Base-by-base conservation (phyloP, 371 early-diverging fungal species). In the Mucor indicus region DNA sequence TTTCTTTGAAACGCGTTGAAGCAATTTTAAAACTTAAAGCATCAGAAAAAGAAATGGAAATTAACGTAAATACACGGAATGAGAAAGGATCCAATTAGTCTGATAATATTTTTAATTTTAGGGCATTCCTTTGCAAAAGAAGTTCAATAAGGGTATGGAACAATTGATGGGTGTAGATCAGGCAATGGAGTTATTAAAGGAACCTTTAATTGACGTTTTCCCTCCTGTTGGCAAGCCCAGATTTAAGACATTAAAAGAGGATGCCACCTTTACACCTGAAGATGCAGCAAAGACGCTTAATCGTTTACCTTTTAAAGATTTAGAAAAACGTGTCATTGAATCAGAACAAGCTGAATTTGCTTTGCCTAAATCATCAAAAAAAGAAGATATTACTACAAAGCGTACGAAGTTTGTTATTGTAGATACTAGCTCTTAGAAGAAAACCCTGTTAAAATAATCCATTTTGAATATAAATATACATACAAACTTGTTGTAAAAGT, bases 11-110 rank as follows among this genome's bases (percentile, higher is more conserved):
- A 51, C 83, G 97, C 38, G 83, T 90, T 6, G 87, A 93, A 67
- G 97, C 94, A n/a, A 84, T 96, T 44, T 66, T 96, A 45, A 81
- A 86, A 44, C 70, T 95, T 44, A 95, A 95, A 68, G 80, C 85
- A 7, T 58, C 83, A 23, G 92, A 91, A 66, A 74, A 80, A 54
- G 75, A 87, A 32, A 72, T 84, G 85, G 64, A 75, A 20, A 59
- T 64, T 33, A 69, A 83, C 44, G 84, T 84, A 73, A 42, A 44
- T 31, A 19, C 19, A 4, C 12, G 4, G 4, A 11, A 38, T 53
- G 60, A 33, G 32, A 9, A 15, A 15, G 25, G 11, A 27, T 32
- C 11, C 15, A 4, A 15, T 24, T 37, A 24, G 32, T 32, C 6
- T 30, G 43, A 17, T 22, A 8, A 20, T 9, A 35, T 33, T 15